phyloP scores from a whole-genome alignment of 2,329 filamentous ascomycete species.

The Monilinia fructicola region DNA sequence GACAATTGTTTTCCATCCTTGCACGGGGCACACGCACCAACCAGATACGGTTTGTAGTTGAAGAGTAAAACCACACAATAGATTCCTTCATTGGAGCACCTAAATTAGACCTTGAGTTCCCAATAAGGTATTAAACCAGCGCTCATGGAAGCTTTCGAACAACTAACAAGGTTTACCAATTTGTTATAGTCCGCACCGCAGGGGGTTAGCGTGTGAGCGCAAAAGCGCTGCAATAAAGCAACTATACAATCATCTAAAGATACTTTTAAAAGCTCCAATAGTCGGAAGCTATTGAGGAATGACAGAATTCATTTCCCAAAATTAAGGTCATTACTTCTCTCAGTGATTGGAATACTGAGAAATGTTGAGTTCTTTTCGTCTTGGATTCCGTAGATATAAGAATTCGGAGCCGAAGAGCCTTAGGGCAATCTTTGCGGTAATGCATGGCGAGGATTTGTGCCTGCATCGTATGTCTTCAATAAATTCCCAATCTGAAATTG shows the following conservation, averaged over 20 bases:
- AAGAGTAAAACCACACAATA: constrained; percentile 9
- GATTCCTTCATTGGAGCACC: constrained; percentile 2
- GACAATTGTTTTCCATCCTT: background rate
- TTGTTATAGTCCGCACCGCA: background rate
- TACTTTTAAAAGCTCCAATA: constrained; percentile 1
- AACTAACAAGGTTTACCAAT: constrained; percentile 8
- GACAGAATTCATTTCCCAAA: background rate
- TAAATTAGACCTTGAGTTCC: constrained; percentile 3
- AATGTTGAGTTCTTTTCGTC: constrained; percentile 3
- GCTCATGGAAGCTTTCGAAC: constrained; percentile 16
- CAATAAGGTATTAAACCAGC: constrained; percentile 2
- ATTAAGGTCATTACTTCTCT: background rate
- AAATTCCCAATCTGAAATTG: background rate
- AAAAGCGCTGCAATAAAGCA: background rate
- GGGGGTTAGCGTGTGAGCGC: background rate
- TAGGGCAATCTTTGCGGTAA: background rate
- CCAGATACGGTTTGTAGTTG: constrained; percentile 2
- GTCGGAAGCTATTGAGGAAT: background rate
- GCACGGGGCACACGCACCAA: constrained; percentile 11
- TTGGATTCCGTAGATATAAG: constrained; percentile 1
- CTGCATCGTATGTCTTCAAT: constrained; percentile 8
- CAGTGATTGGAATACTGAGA: background rate
- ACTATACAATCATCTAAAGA: background rate
- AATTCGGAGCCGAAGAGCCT: background rate
- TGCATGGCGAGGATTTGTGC: constrained; percentile 6